phyloP scores from a whole-genome alignment of 2,329 filamentous ascomycete species.

The Trichoderma endophyticum region DNA sequence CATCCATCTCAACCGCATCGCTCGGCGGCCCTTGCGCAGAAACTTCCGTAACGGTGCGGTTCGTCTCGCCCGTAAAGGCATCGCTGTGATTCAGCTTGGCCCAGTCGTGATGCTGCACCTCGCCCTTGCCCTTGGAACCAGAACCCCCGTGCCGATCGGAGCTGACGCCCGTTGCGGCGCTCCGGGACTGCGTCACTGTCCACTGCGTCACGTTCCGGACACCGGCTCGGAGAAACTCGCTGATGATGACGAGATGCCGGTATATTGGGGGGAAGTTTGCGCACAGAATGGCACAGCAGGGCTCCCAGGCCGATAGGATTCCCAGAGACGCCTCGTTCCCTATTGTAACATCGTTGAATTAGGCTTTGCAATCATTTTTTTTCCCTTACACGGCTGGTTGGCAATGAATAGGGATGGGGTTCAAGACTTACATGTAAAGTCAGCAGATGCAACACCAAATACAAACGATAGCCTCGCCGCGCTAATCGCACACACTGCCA shows the following conservation, averaged over 20 bases:
- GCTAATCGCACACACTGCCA: conserved; percentile 20
- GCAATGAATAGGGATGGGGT: not conserved
- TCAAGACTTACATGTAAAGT: conserved; percentile 18
- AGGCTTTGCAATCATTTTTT: not conserved
- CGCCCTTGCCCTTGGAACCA: not conserved
- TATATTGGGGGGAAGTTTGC: conserved; percentile 19
- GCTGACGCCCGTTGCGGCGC: not conserved
- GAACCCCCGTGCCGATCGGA: not conserved
- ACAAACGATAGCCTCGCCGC: conserved; percentile 19
- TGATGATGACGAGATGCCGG: conserved; percentile 1
- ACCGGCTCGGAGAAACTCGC: not conserved
- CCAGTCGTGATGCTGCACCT: conserved; percentile 15
- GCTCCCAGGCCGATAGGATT: conserved; percentile 21
- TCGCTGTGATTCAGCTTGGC: not conserved
- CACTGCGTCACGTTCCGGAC: not conserved
- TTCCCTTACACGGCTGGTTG: not conserved
- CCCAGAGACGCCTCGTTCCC: conserved; percentile 14
- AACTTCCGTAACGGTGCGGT: not conserved
- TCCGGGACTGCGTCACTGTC: not conserved
- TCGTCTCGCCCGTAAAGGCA: not conserved
- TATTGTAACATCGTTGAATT: not conserved
- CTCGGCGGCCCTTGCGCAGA: not conserved
- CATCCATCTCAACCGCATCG: not conserved
- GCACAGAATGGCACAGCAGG: conserved; percentile 21
- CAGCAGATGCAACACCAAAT: conserved; percentile 16